Evolutionary conservation across 2,329 filamentous ascomycete genomes (phyloP), one percentile per base, ranked within the genome.

Genomic region (Phaeophleospora eucalypticola): DNA sequence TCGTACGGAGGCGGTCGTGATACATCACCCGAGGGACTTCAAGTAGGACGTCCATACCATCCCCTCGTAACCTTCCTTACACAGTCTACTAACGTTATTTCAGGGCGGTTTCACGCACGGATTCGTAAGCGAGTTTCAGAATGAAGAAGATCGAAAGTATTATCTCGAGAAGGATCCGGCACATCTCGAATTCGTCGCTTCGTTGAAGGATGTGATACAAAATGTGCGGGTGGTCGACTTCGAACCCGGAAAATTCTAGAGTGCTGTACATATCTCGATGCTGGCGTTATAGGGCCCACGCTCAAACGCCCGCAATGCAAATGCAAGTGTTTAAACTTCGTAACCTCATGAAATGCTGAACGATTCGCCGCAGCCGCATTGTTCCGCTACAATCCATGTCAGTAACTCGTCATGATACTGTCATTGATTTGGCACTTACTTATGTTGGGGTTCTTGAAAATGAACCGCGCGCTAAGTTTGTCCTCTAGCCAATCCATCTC

Each of bases 401-500:
- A 60, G 58, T 50, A 38, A 37, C 10, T 19, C n/a, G 33, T 14
- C 4, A 4, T 35, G 14, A 32, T 35, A 15, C 33, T 15, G 33
- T 6, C 33, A 4, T 35, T 6, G 33, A 6, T 14, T 16, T 15
- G 33, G 12, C 19, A 83, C 90, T 81, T 74, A 95, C 90, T 98
- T 66, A 97, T 97, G 64, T 98, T 98, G 2, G 93, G 93, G 67
- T 98, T 98, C 66, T 82, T 84, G 72, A 98, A 98, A 41, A 95
- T 83, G 68, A 98, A 98, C 56, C 87, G 79, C 69, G 90, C 81
- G 67, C 86, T 95, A 55, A 98, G 72, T 73, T 95, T 95, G 61
- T 97, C 93, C 71, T 97, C 90, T 9, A 91, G 78, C 90, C 91
- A 98, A 65, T 98, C 93, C 93, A 98, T 98, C 72, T 97, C 91